Conservation (phyloP, 2,329 filamentous ascomycete genomes). For the Lasiodiplodia theobromae region DNA sequence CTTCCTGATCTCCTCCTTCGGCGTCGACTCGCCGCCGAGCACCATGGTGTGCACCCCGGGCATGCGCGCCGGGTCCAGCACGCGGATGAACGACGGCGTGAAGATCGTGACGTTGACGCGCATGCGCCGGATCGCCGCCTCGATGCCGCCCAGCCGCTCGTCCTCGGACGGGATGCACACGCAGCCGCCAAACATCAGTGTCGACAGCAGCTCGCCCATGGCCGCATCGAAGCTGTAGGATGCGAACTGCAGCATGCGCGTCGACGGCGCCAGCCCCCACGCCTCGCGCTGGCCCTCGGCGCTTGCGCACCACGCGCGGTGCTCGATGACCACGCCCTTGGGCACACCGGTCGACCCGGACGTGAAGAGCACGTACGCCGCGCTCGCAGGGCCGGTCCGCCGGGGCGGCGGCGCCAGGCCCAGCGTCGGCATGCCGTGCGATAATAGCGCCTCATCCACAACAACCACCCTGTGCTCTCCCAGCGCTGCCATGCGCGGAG, state of each 20-base stretch:
- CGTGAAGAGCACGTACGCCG: conserved; percentile 76
- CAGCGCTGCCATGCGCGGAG: conserved; percentile 54
- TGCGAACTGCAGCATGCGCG: conserved; percentile 38
- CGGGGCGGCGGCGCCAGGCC: conserved; percentile 31
- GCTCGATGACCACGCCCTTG: conserved; percentile 67
- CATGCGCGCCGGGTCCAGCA: conserved; percentile 49
- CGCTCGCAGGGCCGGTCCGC: conserved; percentile 43
- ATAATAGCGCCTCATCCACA: conserved; percentile 49
- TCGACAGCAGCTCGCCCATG: conserved; percentile 44
- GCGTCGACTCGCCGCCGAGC: conserved; percentile 41
- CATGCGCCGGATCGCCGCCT: conserved; percentile 46
- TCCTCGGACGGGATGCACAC: conserved; percentile 46
- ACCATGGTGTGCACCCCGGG: conserved; percentile 50
- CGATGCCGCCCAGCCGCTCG: conserved; percentile 55
- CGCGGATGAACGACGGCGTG: conserved; percentile 48
- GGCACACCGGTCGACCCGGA: conserved; percentile 98
- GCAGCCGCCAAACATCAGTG: conserved; percentile 49
- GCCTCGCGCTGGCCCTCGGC: conserved; percentile 39
- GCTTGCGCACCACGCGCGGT: conserved; percentile 68
- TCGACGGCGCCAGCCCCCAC: conserved; percentile 34
- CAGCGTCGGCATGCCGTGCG: too few species aligned
- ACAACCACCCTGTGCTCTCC: conserved; percentile 38
- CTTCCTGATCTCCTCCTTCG: conserved; percentile 24
- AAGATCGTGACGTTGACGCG: conserved; percentile 41
- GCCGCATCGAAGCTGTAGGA: conserved; percentile 41